Evolutionary conservation across 1,284 basidiomycete genomes (phyloP).

Genomic region (Tylopilus orsonianus): DNA sequence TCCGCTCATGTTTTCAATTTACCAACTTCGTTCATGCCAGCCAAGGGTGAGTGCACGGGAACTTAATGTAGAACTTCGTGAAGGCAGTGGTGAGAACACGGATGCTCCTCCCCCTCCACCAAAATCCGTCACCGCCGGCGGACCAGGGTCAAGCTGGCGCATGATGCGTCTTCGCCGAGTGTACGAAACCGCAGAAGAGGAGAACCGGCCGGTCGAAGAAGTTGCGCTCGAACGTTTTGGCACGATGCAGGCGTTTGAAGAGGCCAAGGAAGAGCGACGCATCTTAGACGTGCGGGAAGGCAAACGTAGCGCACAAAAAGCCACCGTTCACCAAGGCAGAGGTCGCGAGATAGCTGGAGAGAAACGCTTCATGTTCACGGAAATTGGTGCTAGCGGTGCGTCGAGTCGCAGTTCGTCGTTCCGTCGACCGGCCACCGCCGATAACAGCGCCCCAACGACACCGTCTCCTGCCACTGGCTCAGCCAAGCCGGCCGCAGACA

Average conservation of each 20-base stretch:
- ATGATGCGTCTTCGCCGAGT: constrained; percentile 95
- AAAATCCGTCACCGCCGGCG: constrained; percentile 70
- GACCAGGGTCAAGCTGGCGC: constrained; percentile 92
- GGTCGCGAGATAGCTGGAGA: constrained; percentile 42
- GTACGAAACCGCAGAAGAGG: constrained; percentile 89
- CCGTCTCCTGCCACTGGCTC: constrained; percentile 47
- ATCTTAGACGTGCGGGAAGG: constrained; percentile 81
- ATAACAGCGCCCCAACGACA: constrained; percentile 56
- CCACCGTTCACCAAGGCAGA: constrained; percentile 39
- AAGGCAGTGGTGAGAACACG: constrained; percentile 54
- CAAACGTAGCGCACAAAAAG: constrained; percentile 39
- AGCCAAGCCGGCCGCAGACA: constrained; percentile 41
- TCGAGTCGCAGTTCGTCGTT: constrained; percentile 77
- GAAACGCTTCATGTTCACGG: constrained; percentile 67
- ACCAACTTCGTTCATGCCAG: constrained; percentile 37
- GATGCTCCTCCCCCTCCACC: constrained; percentile 47
- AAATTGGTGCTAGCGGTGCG: constrained; percentile 57
- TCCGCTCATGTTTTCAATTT: not conserved
- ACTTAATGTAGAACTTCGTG: constrained; percentile 75
- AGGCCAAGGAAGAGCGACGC: constrained; percentile 82
- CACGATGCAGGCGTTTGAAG: constrained; percentile 80
- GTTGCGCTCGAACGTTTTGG: constrained; percentile 90
- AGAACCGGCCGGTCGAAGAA: constrained; percentile 72
- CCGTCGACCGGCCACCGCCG: constrained; percentile 62
- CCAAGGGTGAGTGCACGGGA: constrained; percentile 69